Evolutionary conservation across 306 rosid species (phyloP).

Genomic region (Lablab purpureus): DNA sequence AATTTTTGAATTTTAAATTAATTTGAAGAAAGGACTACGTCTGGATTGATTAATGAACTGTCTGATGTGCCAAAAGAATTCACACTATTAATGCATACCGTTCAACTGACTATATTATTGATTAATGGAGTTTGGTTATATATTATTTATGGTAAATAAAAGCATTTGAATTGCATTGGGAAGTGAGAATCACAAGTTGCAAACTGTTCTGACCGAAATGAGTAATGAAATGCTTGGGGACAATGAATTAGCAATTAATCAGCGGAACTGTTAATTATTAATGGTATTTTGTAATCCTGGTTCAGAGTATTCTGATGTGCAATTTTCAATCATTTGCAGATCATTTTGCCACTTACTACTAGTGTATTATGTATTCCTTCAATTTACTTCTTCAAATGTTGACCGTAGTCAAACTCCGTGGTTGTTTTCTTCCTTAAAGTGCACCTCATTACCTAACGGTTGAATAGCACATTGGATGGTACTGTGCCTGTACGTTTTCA

Average conservation of each 20-base stretch:
- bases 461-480: neutral
- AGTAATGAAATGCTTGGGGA: neutral
- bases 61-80: too few relatives aligned
- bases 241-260: neutral
- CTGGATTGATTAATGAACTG: too few relatives aligned
- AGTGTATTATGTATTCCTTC: neutral
- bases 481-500: too few relatives aligned
- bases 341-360: too few relatives aligned
- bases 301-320: neutral
- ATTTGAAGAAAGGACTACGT: too few relatives aligned
- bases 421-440: neutral
- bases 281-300: conserved; percentile 11
- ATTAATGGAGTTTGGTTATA: too few relatives aligned
- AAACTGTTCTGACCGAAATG: conserved; percentile 14
- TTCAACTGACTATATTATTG: too few relatives aligned
- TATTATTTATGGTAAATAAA: too few relatives aligned
- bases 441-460: neutral
- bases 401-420: neutral
- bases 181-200: neutral
- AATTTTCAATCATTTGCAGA: conserved; percentile 14
- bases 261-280: neutral
- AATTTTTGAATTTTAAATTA: too few relatives aligned
- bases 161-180: neutral
- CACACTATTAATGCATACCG: too few relatives aligned
- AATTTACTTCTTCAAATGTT: neutral